phyloP scores from a whole-genome alignment of 1,284 basidiomycete genomes.

The Pisolithus thermaeus region DNA sequence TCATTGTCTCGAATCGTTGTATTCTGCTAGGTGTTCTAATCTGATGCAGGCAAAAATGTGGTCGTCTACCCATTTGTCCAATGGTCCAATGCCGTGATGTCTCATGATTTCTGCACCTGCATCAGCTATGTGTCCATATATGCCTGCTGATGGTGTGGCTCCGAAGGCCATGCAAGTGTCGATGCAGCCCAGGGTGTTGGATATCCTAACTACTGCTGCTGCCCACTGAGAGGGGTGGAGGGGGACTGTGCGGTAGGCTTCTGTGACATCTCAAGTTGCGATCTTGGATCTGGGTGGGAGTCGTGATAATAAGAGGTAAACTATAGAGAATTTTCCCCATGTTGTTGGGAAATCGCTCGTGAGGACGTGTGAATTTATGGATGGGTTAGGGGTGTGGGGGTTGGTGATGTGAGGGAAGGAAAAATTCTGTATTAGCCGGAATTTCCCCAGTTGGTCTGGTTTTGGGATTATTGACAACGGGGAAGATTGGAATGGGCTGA shows the following conservation, averaged over 20 bases:
- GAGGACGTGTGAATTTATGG: no score
- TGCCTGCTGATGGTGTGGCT: background rate
- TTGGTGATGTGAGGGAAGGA: no score
- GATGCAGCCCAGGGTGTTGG: background rate
- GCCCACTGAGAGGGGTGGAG: constrained; percentile 11
- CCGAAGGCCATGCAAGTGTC: constrained; percentile 2
- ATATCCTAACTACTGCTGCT: constrained; percentile 7
- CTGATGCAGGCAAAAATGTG: background rate
- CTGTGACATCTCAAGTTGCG: constrained; percentile 11
- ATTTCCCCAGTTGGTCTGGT: no score
- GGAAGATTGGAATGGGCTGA: constrained; percentile 8
- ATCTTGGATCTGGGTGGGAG: constrained; percentile 16
- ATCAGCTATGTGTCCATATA: no score
- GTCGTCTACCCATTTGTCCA: constrained; percentile 3
- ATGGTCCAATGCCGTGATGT: background rate
- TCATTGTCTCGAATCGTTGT: background rate
- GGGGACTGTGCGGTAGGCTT: constrained; percentile 15
- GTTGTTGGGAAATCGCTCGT: no score
- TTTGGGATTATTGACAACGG: no score
- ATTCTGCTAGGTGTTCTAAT: background rate
- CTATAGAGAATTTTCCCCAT: constrained; percentile 6
- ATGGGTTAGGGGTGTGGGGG: no score
- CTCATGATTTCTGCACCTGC: background rate
- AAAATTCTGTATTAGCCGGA: no score
- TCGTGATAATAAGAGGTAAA: background rate